Conservation (phyloP, 352 stramenopile species). For the Globisporangium orthogonon region DNA sequence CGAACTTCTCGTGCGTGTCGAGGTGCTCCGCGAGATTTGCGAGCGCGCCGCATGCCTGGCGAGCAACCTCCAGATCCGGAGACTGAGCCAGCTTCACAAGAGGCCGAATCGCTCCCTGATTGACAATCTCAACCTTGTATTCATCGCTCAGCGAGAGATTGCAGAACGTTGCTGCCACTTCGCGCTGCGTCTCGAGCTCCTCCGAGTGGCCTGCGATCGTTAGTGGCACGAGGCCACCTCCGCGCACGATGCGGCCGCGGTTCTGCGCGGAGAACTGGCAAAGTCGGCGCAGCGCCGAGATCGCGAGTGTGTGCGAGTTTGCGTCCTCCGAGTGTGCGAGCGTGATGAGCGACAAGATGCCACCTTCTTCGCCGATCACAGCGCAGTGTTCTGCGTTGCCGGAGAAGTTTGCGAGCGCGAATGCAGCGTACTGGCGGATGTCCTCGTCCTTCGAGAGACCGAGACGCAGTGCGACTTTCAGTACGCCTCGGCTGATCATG, state of each 20-base stretch:
- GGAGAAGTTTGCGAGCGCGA: constrained; percentile 91
- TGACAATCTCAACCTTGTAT: constrained; percentile 89
- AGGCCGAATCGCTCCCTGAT: constrained; percentile 62
- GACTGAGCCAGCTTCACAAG: constrained; percentile 87
- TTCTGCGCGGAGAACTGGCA: constrained; percentile 88
- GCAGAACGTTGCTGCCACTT: constrained; percentile 92
- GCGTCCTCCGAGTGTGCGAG: constrained; percentile 85
- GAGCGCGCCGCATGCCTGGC: constrained; percentile 88
- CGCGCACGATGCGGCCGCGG: constrained; percentile 79
- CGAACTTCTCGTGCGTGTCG: constrained; percentile 90
- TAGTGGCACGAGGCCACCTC: constrained; percentile 81
- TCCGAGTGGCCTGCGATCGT: constrained; percentile 78
- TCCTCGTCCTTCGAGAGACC: constrained; percentile 73
- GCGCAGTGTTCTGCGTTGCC: constrained; percentile 84
- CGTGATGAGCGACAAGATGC: constrained; percentile 85
- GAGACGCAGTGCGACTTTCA: constrained; percentile 78
- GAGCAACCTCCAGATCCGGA: constrained; percentile 88
- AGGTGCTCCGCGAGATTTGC: constrained; percentile 94
- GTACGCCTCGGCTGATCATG: constrained; percentile 84
- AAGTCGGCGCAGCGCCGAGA: constrained; percentile 90
- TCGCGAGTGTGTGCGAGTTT: constrained; percentile 89
- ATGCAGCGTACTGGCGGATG: constrained; percentile 87
- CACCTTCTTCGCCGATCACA: constrained; percentile 88
- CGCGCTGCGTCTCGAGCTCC: constrained; percentile 92
- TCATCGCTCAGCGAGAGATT: constrained; percentile 92